Conservation (phyloP, 306 rosid genomes). For the Senna tora region DNA sequence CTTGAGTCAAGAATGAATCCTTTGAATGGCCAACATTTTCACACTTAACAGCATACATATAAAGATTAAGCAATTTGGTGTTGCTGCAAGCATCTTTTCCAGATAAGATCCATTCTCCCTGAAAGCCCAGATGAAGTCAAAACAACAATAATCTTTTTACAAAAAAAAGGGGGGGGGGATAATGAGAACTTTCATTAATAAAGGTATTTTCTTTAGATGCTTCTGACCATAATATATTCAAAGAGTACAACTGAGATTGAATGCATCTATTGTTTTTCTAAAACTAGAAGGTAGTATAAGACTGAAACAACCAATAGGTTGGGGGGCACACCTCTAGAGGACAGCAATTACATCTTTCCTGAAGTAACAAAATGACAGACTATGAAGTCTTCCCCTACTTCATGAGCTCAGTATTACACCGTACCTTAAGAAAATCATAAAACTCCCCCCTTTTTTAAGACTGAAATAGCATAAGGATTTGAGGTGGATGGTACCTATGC, state of each 20-base stretch:
- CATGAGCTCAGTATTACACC: neutral
- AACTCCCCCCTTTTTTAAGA: neutral
- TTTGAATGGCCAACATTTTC: slow-evolving; percentile 77
- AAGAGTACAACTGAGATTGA: neutral
- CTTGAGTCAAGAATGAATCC: slow-evolving; percentile 94
- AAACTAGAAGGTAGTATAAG: no score
- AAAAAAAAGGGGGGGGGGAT: neutral
- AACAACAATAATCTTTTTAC: slow-evolving; percentile 23
- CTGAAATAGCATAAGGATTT: neutral
- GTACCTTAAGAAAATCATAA: neutral
- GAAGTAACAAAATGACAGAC: neutral
- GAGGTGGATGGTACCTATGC: neutral
- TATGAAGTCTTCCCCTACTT: neutral
- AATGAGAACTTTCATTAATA: neutral
- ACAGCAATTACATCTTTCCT: neutral
- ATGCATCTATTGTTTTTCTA: no score
- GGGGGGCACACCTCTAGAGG: no score
- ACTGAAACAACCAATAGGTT: no score
- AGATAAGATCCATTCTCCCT: slow-evolving; percentile 98
- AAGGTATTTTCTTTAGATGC: neutral
- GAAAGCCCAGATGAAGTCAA: slow-evolving; percentile 42
- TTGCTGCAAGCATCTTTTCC: slow-evolving; percentile 72
- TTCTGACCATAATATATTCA: neutral
- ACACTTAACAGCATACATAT: slow-evolving; percentile 72
- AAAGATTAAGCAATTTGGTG: slow-evolving; percentile 63